phyloP scores from a whole-genome alignment of 1,284 basidiomycete species.

The Cryptococcus sp. region DNA sequence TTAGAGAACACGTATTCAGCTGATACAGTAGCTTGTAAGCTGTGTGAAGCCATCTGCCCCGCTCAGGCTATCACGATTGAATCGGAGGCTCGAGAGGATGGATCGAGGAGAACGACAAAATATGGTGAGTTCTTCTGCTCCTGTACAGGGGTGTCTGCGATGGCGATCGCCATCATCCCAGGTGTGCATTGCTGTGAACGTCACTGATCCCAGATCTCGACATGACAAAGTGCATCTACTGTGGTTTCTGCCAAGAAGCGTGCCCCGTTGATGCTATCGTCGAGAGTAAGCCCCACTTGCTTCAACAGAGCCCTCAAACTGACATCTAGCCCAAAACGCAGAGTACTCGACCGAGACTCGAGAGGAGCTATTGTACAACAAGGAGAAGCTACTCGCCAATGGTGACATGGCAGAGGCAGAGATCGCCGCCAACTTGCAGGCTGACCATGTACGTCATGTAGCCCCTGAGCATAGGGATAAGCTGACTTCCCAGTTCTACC shows the following conservation, averaged over 20 bases:
- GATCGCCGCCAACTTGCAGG: slow-evolving; percentile 87
- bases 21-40: slow-evolving; percentile 92
- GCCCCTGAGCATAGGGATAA: background rate
- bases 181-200: background rate
- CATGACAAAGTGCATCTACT: slow-evolving; percentile 91
- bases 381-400: slow-evolving; percentile 89
- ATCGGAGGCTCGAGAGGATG: slow-evolving; percentile 91
- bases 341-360: slow-evolving; percentile 96
- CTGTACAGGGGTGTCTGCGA: background rate
- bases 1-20: background rate
- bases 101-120: slow-evolving; percentile 93
- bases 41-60: slow-evolving; percentile 99
- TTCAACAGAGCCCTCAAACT: background rate
- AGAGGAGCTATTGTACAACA: slow-evolving; percentile 98
- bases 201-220: slow-evolving; percentile 70
- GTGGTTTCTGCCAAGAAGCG: slow-evolving; percentile 97
- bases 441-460: slow-evolving; percentile 48
- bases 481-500: background rate
- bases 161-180: background rate
- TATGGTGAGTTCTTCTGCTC: slow-evolving; percentile 61
- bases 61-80: slow-evolving; percentile 99
- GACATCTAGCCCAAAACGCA: slow-evolving; percentile 75
- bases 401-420: slow-evolving; percentile 96
- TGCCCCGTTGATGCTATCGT: slow-evolving; percentile 99
- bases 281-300: slow-evolving; percentile 67